phyloP scores from a whole-genome alignment of 2,329 filamentous ascomycete genomes.

The Moelleriella libera region DNA sequence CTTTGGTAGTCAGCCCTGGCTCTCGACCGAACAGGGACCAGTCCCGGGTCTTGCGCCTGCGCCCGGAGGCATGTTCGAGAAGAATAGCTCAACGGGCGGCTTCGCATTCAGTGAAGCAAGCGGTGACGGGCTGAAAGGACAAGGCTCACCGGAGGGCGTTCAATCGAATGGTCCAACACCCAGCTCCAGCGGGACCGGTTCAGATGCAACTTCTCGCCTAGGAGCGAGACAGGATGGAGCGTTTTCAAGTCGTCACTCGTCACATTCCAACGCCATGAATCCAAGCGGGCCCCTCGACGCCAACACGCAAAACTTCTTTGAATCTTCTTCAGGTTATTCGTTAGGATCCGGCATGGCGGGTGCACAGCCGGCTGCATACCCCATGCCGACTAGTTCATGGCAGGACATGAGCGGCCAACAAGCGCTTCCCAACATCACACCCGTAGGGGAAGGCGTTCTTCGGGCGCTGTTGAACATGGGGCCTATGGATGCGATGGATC shows the following conservation, averaged over 20 bases:
- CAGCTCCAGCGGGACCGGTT: constrained; percentile 32
- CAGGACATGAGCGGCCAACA: constrained; percentile 23
- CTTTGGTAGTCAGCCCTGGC: constrained; percentile 18
- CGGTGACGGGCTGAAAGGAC: constrained; percentile 31
- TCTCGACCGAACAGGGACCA: constrained; percentile 21
- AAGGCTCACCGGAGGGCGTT: constrained; percentile 32
- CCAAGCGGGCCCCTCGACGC: constrained; percentile 20
- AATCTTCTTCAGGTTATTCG: constrained; percentile 22
- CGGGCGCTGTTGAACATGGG: constrained; percentile 43
- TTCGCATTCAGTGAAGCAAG: constrained; percentile 26
- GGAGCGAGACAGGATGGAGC: constrained; percentile 25
- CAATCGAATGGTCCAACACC: constrained; percentile 43
- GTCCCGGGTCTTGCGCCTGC: constrained; percentile 21
- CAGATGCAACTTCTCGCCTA: constrained; percentile 15
- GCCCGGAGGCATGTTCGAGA: constrained; percentile 20
- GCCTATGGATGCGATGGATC: constrained; percentile 46
- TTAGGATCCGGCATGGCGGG: constrained; percentile 10
- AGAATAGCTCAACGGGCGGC: constrained; percentile 12
- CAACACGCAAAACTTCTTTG: constrained; percentile 24
- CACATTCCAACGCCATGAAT: constrained; percentile 25
- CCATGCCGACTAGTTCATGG: constrained; percentile 30
- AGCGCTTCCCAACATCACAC: constrained; percentile 27
- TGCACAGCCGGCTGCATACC: constrained; percentile 19
- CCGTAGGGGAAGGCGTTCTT: constrained; percentile 42
- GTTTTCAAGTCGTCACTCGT: constrained; percentile 36